A percentile compares a stretch with the other conserved stretches of the same genome.
phyloP scores from a whole-genome alignment of 805 yeast genomes.

The Ascoidea rubescens region DNA sequence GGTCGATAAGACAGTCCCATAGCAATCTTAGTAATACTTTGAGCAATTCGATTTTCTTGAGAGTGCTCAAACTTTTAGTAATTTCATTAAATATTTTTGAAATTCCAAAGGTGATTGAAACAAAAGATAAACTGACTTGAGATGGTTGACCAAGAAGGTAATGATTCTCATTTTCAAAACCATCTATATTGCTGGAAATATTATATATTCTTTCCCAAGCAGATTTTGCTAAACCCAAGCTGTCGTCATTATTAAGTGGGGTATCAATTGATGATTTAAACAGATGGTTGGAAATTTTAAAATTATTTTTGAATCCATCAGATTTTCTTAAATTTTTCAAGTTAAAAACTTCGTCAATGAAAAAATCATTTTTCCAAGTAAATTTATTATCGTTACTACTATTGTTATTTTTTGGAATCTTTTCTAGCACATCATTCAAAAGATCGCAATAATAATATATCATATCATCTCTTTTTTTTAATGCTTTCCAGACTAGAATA shows the following conservation, averaged over 20 bases:
- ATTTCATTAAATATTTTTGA: constrained; percentile 26
- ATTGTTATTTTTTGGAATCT: constrained; percentile 27
- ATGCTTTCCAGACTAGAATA: constrained; percentile 13
- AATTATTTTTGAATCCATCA: no score
- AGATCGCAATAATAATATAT: constrained; percentile 21
- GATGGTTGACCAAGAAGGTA: background rate
- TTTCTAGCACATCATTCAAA: constrained; percentile 24
- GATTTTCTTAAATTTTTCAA: constrained; percentile 1
- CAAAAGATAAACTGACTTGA: constrained; percentile 4
- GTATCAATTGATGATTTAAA: background rate
- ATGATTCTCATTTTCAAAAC: no score
- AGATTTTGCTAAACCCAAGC: background rate
- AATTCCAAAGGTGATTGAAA: constrained; percentile 27
- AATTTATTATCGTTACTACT: background rate
- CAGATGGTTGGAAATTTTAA: no score
- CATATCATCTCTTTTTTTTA: constrained; percentile 12
- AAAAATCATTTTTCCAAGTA: constrained; percentile 20
- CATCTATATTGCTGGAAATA: no score
- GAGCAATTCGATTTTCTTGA: constrained; percentile 24
- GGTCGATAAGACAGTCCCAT: constrained; percentile 40
- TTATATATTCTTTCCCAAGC: background rate
- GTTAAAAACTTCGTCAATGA: constrained; percentile 17
- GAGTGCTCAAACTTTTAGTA: constrained; percentile 16
- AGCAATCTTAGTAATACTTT: constrained; percentile 28
- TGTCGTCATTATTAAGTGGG: background rate